phyloP scores from a whole-genome alignment of 202 grass and related monocot genomes.

The Saccharum hybrid region DNA sequence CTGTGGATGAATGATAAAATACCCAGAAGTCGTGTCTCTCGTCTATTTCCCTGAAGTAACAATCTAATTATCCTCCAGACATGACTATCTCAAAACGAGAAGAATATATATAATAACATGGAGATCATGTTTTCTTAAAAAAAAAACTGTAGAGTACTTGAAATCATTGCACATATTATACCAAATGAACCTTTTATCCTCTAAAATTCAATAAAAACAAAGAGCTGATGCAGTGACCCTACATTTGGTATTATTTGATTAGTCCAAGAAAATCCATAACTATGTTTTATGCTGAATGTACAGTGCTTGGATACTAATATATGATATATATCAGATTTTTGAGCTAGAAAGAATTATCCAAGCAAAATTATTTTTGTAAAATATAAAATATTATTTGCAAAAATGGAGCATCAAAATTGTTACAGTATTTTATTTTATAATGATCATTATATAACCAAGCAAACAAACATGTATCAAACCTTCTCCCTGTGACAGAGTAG shows the following conservation, averaged over 20 bases:
- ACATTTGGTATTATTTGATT: slow-evolving; percentile 5
- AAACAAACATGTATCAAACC: slow-evolving; percentile 45
- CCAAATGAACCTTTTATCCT: slow-evolving; percentile 10
- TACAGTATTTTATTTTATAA: slow-evolving; percentile 9
- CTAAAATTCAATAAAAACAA: neutral
- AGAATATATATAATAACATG: slow-evolving; percentile 7
- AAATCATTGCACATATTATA: slow-evolving; percentile 6
- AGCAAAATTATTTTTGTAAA: neutral
- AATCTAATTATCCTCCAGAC: slow-evolving; percentile 11
- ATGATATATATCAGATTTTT: neutral
- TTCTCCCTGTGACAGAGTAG: slow-evolving; percentile 97
- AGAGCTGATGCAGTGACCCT: neutral
- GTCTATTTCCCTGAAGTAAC: slow-evolving; percentile 82
- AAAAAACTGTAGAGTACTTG: neutral
- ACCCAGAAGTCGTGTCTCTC: slow-evolving; percentile 83
- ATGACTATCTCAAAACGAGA: slow-evolving; percentile 28
- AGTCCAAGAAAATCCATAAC: slow-evolving; percentile 10
- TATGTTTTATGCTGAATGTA: neutral
- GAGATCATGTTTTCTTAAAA: neutral
- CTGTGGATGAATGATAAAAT: slow-evolving; percentile 99
- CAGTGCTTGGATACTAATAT: neutral
- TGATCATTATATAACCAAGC: slow-evolving; percentile 8
- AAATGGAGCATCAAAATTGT: neutral
- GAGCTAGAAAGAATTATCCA: neutral
- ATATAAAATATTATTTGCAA: slow-evolving; percentile 12